Conservation (phyloP, 257 asterid genomes). For the Solanum neorickii region DNA sequence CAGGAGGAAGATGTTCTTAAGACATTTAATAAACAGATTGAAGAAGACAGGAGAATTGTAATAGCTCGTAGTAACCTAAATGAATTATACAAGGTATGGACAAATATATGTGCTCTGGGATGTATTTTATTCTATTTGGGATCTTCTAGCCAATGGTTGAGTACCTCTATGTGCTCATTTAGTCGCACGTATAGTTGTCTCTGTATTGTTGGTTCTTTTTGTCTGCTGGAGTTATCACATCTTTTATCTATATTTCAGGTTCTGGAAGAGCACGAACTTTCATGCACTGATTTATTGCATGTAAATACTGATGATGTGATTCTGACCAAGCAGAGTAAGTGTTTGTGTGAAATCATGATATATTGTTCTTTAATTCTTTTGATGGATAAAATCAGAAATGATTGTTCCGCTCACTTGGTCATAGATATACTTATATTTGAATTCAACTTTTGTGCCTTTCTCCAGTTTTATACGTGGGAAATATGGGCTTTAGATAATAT, state of each 20-base stretch:
- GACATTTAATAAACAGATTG: slow-evolving; percentile 82
- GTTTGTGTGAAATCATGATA: background rate
- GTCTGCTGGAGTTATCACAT: background rate
- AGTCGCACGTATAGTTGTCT: background rate
- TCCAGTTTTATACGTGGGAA: background rate
- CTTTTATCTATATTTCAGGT: slow-evolving; percentile 47
- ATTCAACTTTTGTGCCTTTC: background rate
- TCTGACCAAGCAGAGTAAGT: slow-evolving; percentile 83
- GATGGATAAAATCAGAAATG: background rate
- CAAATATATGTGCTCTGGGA: background rate
- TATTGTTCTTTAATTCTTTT: background rate
- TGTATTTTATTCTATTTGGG: background rate
- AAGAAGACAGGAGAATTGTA: slow-evolving; percentile 83
- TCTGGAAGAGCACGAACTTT: slow-evolving; percentile 70
- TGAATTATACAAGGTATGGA: slow-evolving; percentile 71
- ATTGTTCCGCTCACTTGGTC: background rate
- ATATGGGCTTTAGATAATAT: background rate
- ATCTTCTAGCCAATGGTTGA: background rate
- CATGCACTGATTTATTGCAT: slow-evolving; percentile 72
- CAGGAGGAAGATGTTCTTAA: slow-evolving; percentile 88
- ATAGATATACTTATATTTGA: background rate
- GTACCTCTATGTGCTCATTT: background rate
- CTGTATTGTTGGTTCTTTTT: background rate
- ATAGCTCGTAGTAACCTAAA: slow-evolving; percentile 79
- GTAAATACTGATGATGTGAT: slow-evolving; percentile 66